Base-by-base conservation (phyloP, 2,329 filamentous ascomycete species). In the Botrytis cinerea region DNA sequence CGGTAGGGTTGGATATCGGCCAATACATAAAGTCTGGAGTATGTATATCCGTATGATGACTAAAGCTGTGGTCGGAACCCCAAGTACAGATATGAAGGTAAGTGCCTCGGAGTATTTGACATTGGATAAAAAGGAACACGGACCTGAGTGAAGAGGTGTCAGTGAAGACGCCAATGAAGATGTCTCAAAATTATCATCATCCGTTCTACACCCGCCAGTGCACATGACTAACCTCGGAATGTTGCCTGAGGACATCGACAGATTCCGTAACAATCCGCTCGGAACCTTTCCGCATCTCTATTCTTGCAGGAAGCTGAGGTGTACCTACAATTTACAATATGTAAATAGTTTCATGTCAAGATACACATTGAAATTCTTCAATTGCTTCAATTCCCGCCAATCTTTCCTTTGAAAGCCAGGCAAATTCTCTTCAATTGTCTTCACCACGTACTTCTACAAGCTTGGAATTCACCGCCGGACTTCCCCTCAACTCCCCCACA, bases 181-280 rank as follows among this genome's bases (percentile, higher is more conserved):
- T 38, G 32, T 60, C 57, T 60, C 28, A 35, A 60, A 22, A 57
- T 22, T 35, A 18, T 60, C 25, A 18, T 60, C 25, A 61, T 62
- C 22, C 32, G 59, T 62, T 62, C 60, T 43, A n/a, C 38, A n/a
- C 38, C 60, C 60, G 60, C 38, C 38, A 18, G 35, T 40, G n/a
- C 43, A 46, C 28, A 38, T 43, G 38, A 7, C 6, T 62, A 45
- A 62, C 12, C 43, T 48, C 63, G 14, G 7, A 66, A 14, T 10
- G n/a, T 9, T 68, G 64, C 64, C 64, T 68, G 46, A 68, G 64
- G 46, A 68, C n/a, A 54, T 12, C 9, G 7, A 12, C 25, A 64
- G n/a, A 28, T 46, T n/a, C 64, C 46, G 64, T 9, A 67, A 40
- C 32, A 51, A 54, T 22, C 46, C 64, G 64, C 64, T 54, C 64